Base-by-base conservation (phyloP, 1,284 basidiomycete species). In the Irpex sp. region DNA sequence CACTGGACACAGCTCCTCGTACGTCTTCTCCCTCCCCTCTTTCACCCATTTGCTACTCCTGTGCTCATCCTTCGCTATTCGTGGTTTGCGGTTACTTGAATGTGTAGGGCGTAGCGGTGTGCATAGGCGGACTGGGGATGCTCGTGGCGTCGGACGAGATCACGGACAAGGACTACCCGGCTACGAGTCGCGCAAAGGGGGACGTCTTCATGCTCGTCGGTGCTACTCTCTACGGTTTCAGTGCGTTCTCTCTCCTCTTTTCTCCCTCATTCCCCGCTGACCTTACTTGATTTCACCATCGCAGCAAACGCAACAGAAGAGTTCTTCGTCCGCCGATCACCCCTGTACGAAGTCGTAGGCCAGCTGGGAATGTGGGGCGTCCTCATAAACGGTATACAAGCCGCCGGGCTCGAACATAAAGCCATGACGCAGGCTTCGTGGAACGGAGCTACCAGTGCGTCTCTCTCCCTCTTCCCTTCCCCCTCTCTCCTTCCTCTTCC, bases 181-280 rank as follows among this genome's bases (percentile, higher is more conserved):
- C 91, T 6, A 67, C 83, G 8, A 78, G 75, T 67, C 82, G 82
- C 68, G 88, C 83, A 53, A 89, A 90, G 71, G 91, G 93, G n/a
- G 91, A 94, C 70, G 84, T 81, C 33, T 91, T 93, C 72, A 94
- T 94, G 90, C 82, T 94, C 62, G 80, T 88, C 58, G 92, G 90
- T 28, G 90, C 92, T 2, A 89, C 90, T 0, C 77, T 94, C 23
- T 94, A 94, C 65, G 93, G 92, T 52, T 85, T 94, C 71, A 90
- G 90, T 90, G 67, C 65, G 85, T 82, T 8, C n/a, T n/a, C n/a
- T n/a, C n/a, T n/a, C n/a, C n/a, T n/a, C n/a, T n/a, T n/a, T n/a
- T n/a, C n/a, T n/a, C n/a, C 6, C 48, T 53, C 1, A 23, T 37
- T 21, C 19, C 19, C 55, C 14, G 35, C 14, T 18, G 9, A 23